Conservation (phyloP, 768 basidiomycete genomes). For the Hypsizygus marmoreus region DNA sequence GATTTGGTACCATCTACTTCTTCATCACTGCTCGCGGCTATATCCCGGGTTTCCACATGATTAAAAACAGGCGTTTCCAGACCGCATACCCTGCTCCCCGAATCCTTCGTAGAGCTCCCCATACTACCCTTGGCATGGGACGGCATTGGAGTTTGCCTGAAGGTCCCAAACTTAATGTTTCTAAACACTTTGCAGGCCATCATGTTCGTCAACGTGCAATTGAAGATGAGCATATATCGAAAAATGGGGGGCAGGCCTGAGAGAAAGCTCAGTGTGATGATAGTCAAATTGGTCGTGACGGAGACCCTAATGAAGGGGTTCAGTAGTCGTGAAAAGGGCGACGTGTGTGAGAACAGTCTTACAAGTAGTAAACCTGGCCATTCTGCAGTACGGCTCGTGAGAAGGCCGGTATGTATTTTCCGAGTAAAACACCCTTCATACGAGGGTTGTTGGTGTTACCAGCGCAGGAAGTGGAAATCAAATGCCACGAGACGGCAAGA, state of each 20-base stretch:
- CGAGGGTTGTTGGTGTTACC: conserved; percentile 4
- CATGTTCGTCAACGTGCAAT: conserved; percentile 8
- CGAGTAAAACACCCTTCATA: conserved; percentile 19
- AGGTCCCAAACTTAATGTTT: conserved; percentile 11
- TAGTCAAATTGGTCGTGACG: conserved; percentile 13
- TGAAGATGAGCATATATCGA: conserved; percentile 1
- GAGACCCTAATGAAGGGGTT: conserved; percentile 5
- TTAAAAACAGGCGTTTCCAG: too few species aligned
- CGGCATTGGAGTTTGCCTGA: too few species aligned
- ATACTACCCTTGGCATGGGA: too few species aligned
- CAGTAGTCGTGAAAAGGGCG: neutral
- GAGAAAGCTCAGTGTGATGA: neutral
- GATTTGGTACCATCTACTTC: too few species aligned
- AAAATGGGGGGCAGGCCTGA: neutral
- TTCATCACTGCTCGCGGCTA: too few species aligned
- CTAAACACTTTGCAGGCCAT: conserved; percentile 12
- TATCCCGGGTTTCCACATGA: too few species aligned
- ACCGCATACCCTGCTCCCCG: too few species aligned
- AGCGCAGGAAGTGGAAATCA: conserved; percentile 15
- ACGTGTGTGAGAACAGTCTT: conserved; percentile 14
- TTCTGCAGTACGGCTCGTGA: conserved; percentile 26
- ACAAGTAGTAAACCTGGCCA: conserved; percentile 36
- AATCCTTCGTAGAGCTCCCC: too few species aligned
- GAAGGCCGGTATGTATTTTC: conserved; percentile 26
- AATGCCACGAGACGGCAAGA: conserved; percentile 29